Percentiles rank a stretch among this genome's conserved stretches.
phyloP scores from a whole-genome alignment of 495 filamentous ascomycete genomes.

The Penicillium longicatenatum region DNA sequence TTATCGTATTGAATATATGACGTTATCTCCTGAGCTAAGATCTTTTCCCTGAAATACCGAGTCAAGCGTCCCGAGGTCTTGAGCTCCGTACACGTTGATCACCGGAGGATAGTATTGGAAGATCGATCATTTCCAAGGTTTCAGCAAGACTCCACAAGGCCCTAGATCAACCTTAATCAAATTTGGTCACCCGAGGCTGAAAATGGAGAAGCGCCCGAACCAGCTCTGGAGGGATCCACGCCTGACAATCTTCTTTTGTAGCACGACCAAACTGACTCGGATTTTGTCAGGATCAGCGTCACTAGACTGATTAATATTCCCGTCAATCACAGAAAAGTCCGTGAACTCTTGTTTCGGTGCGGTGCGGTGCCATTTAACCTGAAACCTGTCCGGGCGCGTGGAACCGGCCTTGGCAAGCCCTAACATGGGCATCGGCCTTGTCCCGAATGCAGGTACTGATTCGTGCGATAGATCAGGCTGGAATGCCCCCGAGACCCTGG shows the following conservation, averaged over 20 bases:
- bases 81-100: neutral
- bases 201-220: conserved; percentile 12
- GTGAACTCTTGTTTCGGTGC: neutral
- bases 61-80: too few relatives aligned
- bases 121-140: neutral
- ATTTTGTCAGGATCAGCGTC: neutral
- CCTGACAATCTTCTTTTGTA: neutral
- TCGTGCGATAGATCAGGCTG: conserved; percentile 2
- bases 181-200: conserved; percentile 2
- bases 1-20: too few relatives aligned
- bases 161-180: conserved; percentile 16
- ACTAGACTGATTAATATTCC: neutral
- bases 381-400: conserved; percentile 34
- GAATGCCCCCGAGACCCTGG: conserved; percentile 4
- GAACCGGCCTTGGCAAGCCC: conserved; percentile 26
- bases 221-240: neutral
- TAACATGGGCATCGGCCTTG: conserved; percentile 19
- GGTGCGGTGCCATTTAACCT: conserved; percentile 16
- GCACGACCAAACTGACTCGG: neutral
- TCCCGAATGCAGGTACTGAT: conserved; percentile 11
- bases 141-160: neutral
- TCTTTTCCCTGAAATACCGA: too few relatives aligned
- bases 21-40: too few relatives aligned
- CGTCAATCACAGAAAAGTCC: conserved; percentile 13
- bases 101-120: too few relatives aligned